phyloP scores from a whole-genome alignment of 73 alveolate species.

The Diophrys appendiculata region DNA sequence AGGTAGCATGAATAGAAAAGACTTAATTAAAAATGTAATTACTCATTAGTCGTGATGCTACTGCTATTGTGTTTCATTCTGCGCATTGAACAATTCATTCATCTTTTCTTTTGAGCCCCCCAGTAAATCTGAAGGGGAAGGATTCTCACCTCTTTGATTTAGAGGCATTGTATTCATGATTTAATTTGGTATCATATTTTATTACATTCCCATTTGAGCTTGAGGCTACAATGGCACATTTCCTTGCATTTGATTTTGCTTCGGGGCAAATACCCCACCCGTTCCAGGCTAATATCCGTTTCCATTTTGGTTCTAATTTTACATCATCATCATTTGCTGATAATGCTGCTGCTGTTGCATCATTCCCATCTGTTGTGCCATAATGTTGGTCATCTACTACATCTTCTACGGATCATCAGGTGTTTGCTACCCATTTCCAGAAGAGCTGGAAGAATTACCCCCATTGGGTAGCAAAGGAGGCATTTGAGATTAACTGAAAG shows the following conservation, averaged over 20 bases:
- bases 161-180: not conserved
- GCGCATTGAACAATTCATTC: not conserved
- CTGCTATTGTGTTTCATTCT: conserved; percentile 7
- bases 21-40: too few species aligned
- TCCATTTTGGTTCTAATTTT: not conserved
- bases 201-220: not conserved
- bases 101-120: not conserved
- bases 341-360: not conserved
- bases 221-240: not conserved
- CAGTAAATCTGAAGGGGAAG: not conserved
- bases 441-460: too few species aligned
- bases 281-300: not conserved
- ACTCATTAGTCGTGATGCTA: not conserved
- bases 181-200: not conserved
- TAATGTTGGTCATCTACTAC: not conserved
- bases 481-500: not conserved
- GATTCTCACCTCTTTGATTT: not conserved
- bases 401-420: not conserved
- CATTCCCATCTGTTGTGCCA: not conserved
- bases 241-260: not conserved
- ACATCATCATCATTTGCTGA: not conserved
- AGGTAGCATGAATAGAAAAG: too few species aligned
- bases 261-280: not conserved
- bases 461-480: too few species aligned
- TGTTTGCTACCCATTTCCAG: not conserved